A percentile compares a stretch with the other conserved stretches of the same genome.
phyloP scores from a whole-genome alignment of 345 rosid genomes.

The Salix viminalis region DNA sequence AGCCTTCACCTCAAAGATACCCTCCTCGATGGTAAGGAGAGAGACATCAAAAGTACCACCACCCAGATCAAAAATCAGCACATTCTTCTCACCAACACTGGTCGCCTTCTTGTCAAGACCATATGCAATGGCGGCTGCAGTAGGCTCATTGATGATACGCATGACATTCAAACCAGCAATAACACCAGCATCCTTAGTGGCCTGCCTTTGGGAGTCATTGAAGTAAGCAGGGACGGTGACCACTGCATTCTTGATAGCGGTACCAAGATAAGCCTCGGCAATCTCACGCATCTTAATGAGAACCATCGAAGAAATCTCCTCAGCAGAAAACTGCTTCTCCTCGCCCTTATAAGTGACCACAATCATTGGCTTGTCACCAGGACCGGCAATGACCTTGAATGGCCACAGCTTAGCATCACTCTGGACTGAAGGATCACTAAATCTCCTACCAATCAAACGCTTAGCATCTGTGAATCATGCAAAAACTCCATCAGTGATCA shows the following conservation, averaged over 20 bases:
- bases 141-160: conserved; percentile 27
- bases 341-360: conserved; percentile 23
- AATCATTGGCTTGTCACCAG: conserved; percentile 30
- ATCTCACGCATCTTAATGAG: conserved; percentile 20
- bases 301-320: conserved; percentile 28
- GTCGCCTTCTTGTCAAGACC: conserved; percentile 23
- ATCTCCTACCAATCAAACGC: conserved; percentile 22
- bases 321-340: conserved; percentile 18
- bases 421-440: conserved; percentile 16
- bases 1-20: conserved; percentile 20
- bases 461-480: conserved; percentile 15
- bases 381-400: conserved; percentile 17
- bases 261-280: conserved; percentile 23
- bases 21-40: conserved; percentile 19
- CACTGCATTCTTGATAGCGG: conserved; percentile 14
- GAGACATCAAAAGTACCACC: conserved; percentile 24
- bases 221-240: conserved; percentile 22
- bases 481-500: background rate
- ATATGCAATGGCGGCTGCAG: conserved; percentile 24
- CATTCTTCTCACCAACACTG: conserved; percentile 19
- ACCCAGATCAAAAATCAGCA: conserved; percentile 23
- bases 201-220: conserved; percentile 22
- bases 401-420: conserved; percentile 20
- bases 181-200: conserved; percentile 20
- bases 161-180: conserved; percentile 21